These are phyloP conservation scores for Casuarina glauca DNA, from an alignment of 306 rosid genomes.

Conservation along the genomic window DNA sequence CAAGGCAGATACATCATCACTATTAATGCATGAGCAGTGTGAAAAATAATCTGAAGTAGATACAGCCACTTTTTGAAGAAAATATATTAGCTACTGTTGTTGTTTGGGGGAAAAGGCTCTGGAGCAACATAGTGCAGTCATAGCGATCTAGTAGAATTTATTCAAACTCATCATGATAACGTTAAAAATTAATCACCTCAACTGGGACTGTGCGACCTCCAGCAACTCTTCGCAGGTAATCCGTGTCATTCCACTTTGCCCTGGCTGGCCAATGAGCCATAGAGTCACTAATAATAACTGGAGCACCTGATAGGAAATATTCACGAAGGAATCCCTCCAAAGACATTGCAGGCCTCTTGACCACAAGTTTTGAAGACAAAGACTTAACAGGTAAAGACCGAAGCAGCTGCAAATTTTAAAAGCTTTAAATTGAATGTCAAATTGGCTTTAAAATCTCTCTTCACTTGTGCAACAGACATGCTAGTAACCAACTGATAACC, in stretches of 20 bases:
- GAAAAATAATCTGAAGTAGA: not conserved
- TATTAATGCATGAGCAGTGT: not conserved
- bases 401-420: constrained; percentile 54
- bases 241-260: constrained; percentile 72
- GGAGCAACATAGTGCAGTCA: not conserved
- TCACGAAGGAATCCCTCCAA: constrained; percentile 76
- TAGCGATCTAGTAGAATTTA: not conserved
- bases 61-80: not conserved
- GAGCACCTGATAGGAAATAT: constrained; percentile 56
- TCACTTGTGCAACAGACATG: constrained; percentile 1
- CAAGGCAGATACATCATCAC: too few relatives aligned
- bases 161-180: not conserved
- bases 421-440: constrained; percentile 42
- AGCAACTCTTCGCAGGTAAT: constrained; percentile 72
- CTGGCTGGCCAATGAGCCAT: constrained; percentile 98
- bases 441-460: not conserved
- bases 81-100: not conserved
- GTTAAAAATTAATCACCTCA: constrained; percentile 63
- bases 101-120: not conserved
- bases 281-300: constrained; percentile 71
- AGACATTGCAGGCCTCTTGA: constrained; percentile 61
- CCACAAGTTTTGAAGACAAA: constrained; percentile 55
- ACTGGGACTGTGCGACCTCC: constrained; percentile 89
- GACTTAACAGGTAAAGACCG: constrained; percentile 66
- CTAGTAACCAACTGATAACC: constrained; percentile 11